These are phyloP conservation scores for Trametes villosa DNA, from an alignment of 768 basidiomycete genomes.

Conservation along the genomic window DNA sequence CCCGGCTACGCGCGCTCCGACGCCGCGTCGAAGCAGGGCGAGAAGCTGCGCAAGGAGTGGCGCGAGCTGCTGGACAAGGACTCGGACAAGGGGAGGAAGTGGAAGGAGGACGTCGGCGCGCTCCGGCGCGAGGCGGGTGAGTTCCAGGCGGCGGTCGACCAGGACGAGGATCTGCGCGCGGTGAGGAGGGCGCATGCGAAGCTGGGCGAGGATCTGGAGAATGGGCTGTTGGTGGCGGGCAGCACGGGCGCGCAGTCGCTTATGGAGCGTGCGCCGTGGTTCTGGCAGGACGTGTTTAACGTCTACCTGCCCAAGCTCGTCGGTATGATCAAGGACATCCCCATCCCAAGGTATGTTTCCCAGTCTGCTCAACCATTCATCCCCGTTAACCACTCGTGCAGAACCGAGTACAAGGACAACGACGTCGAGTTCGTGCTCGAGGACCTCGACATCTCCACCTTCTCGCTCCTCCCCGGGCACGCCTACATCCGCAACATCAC, in stretches of 20 bases:
- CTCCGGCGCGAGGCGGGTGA: slow-evolving; percentile 50
- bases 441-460: slow-evolving; percentile 69
- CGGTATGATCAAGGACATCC: slow-evolving; percentile 57
- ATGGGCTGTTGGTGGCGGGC: slow-evolving; percentile 44
- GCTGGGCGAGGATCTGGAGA: slow-evolving; percentile 54
- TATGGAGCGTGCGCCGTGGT: slow-evolving; percentile 69
- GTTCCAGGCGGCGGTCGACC: slow-evolving; percentile 49
- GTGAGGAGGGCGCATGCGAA: slow-evolving; percentile 52
- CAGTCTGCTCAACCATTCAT: not conserved
- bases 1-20: slow-evolving; percentile 58
- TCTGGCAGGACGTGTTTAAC: slow-evolving; percentile 82
- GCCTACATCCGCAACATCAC: slow-evolving; percentile 76
- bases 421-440: slow-evolving; percentile 78
- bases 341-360: slow-evolving; percentile 63
- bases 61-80: slow-evolving; percentile 49
- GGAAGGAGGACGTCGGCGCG: slow-evolving; percentile 52
- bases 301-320: slow-evolving; percentile 72
- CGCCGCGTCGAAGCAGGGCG: slow-evolving; percentile 43
- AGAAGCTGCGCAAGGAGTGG: slow-evolving; percentile 57
- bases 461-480: slow-evolving; percentile 70
- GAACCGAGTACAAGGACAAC: slow-evolving; percentile 71
- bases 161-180: slow-evolving; percentile 54
- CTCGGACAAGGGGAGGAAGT: slow-evolving; percentile 47
- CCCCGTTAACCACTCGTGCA: slow-evolving; percentile 30
- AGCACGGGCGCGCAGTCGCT: slow-evolving; percentile 52